These are phyloP conservation scores for Raphanus hybrid DNA, from an alignment of 441 rosid species.

Conservation along the genomic window DNA sequence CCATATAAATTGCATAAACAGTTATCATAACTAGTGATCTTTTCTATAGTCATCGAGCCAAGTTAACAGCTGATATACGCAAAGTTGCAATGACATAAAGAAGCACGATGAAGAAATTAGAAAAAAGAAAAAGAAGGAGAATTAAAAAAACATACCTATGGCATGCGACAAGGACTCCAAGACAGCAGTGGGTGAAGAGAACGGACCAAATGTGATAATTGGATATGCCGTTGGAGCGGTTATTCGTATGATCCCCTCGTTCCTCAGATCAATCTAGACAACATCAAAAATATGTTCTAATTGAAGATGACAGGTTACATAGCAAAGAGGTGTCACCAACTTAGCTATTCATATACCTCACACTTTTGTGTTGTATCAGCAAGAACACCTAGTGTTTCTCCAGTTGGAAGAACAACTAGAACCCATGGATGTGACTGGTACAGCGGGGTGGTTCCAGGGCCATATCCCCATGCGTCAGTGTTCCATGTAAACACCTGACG, in stretches of 20 bases:
- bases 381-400: constrained; percentile 93
- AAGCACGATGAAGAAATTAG: background rate
- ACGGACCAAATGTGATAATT: constrained; percentile 88
- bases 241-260: constrained; percentile 58
- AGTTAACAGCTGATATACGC: background rate
- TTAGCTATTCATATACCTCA: constrained; percentile 60
- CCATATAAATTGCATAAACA: background rate
- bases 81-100: constrained; percentile 16
- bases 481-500: constrained; percentile 93
- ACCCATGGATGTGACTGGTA: constrained; percentile 99
- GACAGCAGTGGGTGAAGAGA: constrained; percentile 75
- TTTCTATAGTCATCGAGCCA: background rate
- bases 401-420: constrained; percentile 81
- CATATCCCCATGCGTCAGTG: constrained; percentile 89
- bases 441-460: constrained; percentile 82
- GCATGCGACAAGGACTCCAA: constrained; percentile 82
- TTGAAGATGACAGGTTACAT: constrained; percentile 19
- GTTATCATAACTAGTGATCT: constrained; percentile 49
- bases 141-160: constrained; percentile 72
- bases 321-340: constrained; percentile 46
- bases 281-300: constrained; percentile 21
- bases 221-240: constrained; percentile 70
- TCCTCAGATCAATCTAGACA: constrained; percentile 87
- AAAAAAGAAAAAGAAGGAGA: constrained; percentile 49
- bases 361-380: constrained; percentile 89